Evolutionary conservation across 306 rosid genomes (phyloP).

Genomic region (Lagenaria siceraria): DNA sequence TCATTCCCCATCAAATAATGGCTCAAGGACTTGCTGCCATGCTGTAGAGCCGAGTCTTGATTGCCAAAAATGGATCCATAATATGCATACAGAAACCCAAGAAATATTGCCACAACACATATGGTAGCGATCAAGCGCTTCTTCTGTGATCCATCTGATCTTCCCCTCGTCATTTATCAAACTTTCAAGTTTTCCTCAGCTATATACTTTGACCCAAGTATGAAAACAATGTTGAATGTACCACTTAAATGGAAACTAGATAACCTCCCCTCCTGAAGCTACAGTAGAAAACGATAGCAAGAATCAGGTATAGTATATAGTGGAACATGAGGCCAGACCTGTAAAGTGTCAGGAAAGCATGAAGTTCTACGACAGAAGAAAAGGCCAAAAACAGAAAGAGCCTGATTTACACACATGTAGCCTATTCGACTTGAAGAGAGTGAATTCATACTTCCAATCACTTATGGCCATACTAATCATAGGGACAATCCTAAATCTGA

Average conservation of each 20-base stretch:
- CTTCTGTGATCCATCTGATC: conserved; percentile 74
- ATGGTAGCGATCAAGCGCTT: conserved; percentile 54
- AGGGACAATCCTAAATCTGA: neutral
- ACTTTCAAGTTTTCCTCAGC: conserved; percentile 13
- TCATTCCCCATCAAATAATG: conserved; percentile 65
- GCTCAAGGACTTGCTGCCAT: conserved; percentile 68
- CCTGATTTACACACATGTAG: neutral
- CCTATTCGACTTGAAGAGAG: neutral
- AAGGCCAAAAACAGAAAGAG: neutral
- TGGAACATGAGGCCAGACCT: neutral
- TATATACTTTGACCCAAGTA: neutral
- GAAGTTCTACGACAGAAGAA: neutral
- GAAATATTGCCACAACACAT: conserved; percentile 39
- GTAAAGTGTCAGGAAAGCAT: neutral
- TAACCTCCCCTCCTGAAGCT: neutral
- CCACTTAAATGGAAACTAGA: neutral
- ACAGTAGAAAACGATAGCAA: neutral
- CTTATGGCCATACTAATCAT: neutral
- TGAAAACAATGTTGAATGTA: neutral
- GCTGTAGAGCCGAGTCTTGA: conserved; percentile 57
- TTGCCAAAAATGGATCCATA: conserved; percentile 83
- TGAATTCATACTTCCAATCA: neutral
- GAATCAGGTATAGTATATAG: neutral
- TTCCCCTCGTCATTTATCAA: conserved; percentile 60
- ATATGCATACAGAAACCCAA: conserved; percentile 67